Evolutionary conservation across 1,284 basidiomycete genomes (phyloP).

Genomic region (Ganoderma sinense): DNA sequence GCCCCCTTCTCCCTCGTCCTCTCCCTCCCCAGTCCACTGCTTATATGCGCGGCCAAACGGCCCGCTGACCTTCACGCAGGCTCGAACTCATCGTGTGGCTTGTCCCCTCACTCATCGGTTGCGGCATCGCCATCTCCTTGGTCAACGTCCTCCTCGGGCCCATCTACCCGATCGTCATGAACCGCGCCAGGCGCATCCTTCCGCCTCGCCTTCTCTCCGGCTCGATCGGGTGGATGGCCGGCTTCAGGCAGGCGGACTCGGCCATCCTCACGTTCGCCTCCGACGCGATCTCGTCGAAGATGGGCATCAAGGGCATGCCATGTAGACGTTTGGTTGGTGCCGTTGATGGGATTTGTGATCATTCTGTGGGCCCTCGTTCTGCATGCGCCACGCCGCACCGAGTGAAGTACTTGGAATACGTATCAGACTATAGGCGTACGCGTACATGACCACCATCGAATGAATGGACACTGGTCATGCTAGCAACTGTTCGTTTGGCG

Average conservation of each 20-base stretch:
- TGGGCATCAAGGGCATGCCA: conserved; percentile 32
- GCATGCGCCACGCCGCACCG: conserved; percentile 16
- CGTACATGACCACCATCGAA: neutral
- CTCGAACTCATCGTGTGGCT: conserved; percentile 68
- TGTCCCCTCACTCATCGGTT: conserved; percentile 61
- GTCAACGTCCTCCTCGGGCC: conserved; percentile 60
- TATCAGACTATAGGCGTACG: neutral
- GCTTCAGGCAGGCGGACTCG: conserved; percentile 60
- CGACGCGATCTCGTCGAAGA: conserved; percentile 55
- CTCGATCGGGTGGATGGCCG: conserved; percentile 66
- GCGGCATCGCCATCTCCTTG: conserved; percentile 60
- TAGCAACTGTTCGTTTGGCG: too few relatives aligned
- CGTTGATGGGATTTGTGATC: conserved; percentile 35
- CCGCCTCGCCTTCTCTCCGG: conserved; percentile 61
- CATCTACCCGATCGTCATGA: conserved; percentile 63
- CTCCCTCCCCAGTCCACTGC: neutral
- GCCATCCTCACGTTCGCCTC: conserved; percentile 64
- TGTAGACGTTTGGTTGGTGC: conserved; percentile 27
- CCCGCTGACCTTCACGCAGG: conserved; percentile 40
- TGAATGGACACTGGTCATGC: too few relatives aligned
- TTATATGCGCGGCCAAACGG: too few relatives aligned
- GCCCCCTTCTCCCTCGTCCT: too few relatives aligned
- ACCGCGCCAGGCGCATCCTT: conserved; percentile 54
- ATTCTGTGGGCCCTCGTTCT: conserved; percentile 34
- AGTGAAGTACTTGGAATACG: conserved; percentile 15